Evolutionary conservation across 2,329 filamentous ascomycete species (phyloP).

Genomic region (Teratosphaeria epicoccoides): DNA sequence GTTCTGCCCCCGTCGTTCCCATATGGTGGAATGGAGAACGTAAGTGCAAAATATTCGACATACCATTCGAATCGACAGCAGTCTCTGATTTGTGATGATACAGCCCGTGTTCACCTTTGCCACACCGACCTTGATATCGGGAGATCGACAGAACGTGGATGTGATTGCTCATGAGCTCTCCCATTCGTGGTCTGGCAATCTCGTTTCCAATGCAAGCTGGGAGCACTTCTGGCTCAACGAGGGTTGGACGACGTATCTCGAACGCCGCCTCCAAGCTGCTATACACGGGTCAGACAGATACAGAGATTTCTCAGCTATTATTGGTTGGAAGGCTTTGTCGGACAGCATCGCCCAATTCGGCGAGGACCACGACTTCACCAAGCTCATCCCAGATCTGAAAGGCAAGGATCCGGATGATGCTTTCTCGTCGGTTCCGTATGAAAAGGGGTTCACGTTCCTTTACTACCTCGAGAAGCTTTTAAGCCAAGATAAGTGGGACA

Average conservation of each 20-base stretch:
- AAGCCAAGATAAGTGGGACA: constrained; percentile 78
- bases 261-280: constrained; percentile 67
- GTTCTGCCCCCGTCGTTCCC: constrained; percentile 84
- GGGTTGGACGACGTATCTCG: constrained; percentile 91
- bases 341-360: constrained; percentile 73
- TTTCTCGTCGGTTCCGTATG: constrained; percentile 85
- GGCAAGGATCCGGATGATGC: constrained; percentile 92
- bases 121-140: constrained; percentile 86
- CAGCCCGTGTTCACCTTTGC: constrained; percentile 72
- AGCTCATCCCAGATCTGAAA: constrained; percentile 75
- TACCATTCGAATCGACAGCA: neutral
- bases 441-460: constrained; percentile 92
- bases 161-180: constrained; percentile 81
- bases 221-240: constrained; percentile 65
- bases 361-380: constrained; percentile 81
- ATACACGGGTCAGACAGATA: constrained; percentile 71
- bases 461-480: constrained; percentile 82
- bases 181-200: constrained; percentile 79
- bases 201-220: constrained; percentile 69
- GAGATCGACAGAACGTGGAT: constrained; percentile 73
- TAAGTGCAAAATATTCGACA: constrained; percentile 1
- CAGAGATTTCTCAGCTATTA: constrained; percentile 89
- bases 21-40: constrained; percentile 51
- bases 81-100: neutral
- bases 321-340: constrained; percentile 83